phyloP scores from a whole-genome alignment of 768 basidiomycete species.

The Leccinum pellstonianum region DNA sequence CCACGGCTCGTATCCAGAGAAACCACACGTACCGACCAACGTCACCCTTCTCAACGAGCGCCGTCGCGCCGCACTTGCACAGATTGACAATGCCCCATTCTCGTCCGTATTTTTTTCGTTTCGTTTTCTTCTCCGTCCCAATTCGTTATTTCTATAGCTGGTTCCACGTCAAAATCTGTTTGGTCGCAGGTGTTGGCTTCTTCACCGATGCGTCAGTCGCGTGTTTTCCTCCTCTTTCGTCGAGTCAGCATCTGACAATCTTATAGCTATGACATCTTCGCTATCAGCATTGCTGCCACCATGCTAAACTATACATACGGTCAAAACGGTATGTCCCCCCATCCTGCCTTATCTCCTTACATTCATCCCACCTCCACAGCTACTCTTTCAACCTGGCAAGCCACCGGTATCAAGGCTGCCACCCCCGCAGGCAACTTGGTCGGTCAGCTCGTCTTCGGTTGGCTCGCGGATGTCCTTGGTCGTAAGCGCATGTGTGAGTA shows the following conservation, averaged over 20 bases:
- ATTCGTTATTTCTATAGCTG: conserved; percentile 42
- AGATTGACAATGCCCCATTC: conserved; percentile 86
- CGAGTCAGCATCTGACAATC: neutral
- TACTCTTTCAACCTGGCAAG: conserved; percentile 52
- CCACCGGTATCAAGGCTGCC: conserved; percentile 76
- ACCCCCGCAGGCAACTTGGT: conserved; percentile 73
- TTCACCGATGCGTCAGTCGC: conserved; percentile 76
- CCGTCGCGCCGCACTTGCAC: conserved; percentile 76
- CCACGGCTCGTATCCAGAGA: conserved; percentile 31
- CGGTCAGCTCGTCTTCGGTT: conserved; percentile 78
- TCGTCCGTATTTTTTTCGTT: conserved; percentile 48
- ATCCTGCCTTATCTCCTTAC: neutral
- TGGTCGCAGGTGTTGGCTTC: conserved; percentile 80
- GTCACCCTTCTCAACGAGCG: conserved; percentile 58
- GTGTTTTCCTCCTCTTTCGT: neutral
- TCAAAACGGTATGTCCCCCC: conserved; percentile 25
- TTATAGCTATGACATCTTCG: conserved; percentile 73
- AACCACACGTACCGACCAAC: conserved; percentile 20
- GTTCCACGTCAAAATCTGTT: conserved; percentile 80
- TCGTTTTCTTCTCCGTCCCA: neutral
- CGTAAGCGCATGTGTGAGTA: conserved; percentile 77
- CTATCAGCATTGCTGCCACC: conserved; percentile 79
- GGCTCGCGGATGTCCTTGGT: conserved; percentile 74
- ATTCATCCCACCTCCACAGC: conserved; percentile 4
- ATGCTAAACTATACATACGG: conserved; percentile 84